These are phyloP conservation scores for Colletotrichum viniferum DNA, from an alignment of 2,329 filamentous ascomycete species.

Conservation along the genomic window DNA sequence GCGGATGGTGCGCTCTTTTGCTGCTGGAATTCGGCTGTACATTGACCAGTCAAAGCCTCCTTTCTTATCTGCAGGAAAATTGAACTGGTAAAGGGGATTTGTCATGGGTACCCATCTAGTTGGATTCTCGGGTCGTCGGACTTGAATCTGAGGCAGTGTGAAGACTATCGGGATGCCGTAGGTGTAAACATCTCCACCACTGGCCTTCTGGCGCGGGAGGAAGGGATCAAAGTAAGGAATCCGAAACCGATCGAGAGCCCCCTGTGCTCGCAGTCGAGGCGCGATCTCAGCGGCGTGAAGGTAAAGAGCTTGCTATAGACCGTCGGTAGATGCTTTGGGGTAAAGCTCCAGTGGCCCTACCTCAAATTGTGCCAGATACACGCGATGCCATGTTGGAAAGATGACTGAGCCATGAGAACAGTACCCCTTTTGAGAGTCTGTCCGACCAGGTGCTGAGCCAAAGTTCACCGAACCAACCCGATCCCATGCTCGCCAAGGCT, in stretches of 20 bases:
- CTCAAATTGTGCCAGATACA: slow-evolving; percentile 5
- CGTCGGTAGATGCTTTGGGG: not conserved
- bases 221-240: not conserved
- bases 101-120: not conserved
- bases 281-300: not conserved
- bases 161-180: not conserved
- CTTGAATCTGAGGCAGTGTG: not conserved
- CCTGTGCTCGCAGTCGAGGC: not conserved
- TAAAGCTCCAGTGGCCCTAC: not conserved
- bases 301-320: not conserved
- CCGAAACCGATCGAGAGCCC: not conserved
- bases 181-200: not conserved
- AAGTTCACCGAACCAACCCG: not conserved
- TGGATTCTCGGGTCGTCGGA: not conserved
- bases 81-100: not conserved
- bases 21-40: not conserved
- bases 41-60: not conserved
- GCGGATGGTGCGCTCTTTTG: not conserved
- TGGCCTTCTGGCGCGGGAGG: not conserved
- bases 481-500: not conserved
- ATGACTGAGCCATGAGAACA: not conserved
- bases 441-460: not conserved
- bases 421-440: not conserved
- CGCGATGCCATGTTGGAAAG: slow-evolving; percentile 8
- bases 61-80: not conserved